These are phyloP conservation scores for Lachnellula arida DNA, from an alignment of 2,329 filamentous ascomycete genomes.

Conservation along the genomic window DNA sequence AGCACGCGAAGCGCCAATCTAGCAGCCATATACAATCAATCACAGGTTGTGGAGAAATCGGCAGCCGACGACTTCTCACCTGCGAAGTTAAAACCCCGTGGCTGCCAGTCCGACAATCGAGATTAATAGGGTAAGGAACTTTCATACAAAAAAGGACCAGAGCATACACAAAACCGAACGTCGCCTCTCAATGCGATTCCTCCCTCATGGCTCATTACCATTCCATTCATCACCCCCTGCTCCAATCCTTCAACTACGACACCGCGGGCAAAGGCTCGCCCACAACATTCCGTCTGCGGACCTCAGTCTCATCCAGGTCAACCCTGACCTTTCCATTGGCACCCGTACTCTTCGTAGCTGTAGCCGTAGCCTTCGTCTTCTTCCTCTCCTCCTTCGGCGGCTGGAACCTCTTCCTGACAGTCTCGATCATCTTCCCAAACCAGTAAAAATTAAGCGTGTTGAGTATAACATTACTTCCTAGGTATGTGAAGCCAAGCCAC, in stretches of 20 bases:
- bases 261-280: slow-evolving; percentile 20
- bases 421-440: slow-evolving; percentile 83
- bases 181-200: not conserved
- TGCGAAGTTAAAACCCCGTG: no score
- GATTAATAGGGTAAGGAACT: no score
- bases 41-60: no score
- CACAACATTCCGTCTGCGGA: slow-evolving; percentile 27
- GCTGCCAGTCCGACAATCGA: no score
- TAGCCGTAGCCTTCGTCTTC: slow-evolving; percentile 28
- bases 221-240: not conserved
- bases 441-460: slow-evolving; percentile 79
- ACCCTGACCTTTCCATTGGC: slow-evolving; percentile 27
- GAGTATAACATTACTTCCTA: slow-evolving; percentile 65
- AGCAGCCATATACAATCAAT: no score
- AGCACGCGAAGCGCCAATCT: no score
- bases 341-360: slow-evolving; percentile 25
- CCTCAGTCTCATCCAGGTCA: slow-evolving; percentile 28
- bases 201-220: not conserved
- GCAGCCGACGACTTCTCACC: no score
- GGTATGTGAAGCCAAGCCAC: slow-evolving; percentile 66
- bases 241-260: slow-evolving; percentile 11
- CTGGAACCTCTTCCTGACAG: slow-evolving; percentile 71
- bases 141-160: no score
- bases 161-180: not conserved
- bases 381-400: slow-evolving; percentile 38